These are phyloP conservation scores for Lactarius hatsudake DNA, from an alignment of 768 basidiomycete genomes.

Conservation along the genomic window DNA sequence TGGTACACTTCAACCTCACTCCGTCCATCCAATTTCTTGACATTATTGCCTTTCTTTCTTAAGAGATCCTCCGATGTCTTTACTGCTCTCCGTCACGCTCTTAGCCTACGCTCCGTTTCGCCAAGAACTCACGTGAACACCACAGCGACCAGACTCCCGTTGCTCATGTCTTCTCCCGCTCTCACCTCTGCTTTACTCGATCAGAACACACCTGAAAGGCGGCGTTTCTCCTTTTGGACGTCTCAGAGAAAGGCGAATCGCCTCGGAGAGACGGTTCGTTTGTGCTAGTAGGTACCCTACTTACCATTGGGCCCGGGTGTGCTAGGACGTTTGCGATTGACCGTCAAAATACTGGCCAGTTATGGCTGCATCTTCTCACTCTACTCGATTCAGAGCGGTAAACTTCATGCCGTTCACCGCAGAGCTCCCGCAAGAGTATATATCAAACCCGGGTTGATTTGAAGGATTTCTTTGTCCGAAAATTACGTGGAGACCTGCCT, in stretches of 20 bases:
- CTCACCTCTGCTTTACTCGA: not conserved
- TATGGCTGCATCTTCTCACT: too few relatives aligned
- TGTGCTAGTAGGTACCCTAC: not conserved
- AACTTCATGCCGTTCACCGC: too few relatives aligned
- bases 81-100: not conserved
- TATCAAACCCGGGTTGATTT: too few relatives aligned
- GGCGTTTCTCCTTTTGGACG: not conserved
- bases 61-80: conserved; percentile 3
- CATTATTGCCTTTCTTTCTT: not conserved
- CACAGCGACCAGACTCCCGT: not conserved
- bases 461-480: too few relatives aligned
- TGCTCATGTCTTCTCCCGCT: not conserved
- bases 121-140: not conserved
- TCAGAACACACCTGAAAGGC: not conserved
- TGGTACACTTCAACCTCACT: not conserved
- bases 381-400: not conserved
- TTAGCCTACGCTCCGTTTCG: not conserved
- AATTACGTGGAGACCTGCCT: too few relatives aligned
- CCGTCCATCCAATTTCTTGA: not conserved
- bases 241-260: not conserved
- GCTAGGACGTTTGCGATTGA: not conserved
- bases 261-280: not conserved
- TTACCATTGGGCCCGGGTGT: not conserved
- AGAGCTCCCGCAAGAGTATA: too few relatives aligned
- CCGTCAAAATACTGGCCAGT: too few relatives aligned